Percentiles rank a stretch among this genome's conserved stretches.
Evolutionary conservation across 1,284 basidiomycete species (phyloP).

Genomic region (Trichosporon coremiiforme): DNA sequence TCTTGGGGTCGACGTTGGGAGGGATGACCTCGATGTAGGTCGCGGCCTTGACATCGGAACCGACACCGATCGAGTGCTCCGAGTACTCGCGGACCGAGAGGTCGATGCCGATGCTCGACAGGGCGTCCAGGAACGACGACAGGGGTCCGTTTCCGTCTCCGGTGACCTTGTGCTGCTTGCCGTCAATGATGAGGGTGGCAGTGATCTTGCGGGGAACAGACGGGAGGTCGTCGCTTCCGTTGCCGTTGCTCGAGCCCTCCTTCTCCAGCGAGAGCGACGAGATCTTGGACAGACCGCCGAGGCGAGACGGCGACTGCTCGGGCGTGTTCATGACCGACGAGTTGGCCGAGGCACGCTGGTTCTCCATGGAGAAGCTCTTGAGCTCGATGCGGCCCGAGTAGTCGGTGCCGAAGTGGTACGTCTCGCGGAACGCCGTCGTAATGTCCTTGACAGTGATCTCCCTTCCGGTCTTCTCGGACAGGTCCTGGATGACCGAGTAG

Average conservation of each 20-base stretch:
- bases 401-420: constrained; percentile 81
- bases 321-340: constrained; percentile 48
- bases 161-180: constrained; percentile 74
- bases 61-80: constrained; percentile 87
- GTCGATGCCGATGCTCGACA: constrained; percentile 79
- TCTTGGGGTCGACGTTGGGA: constrained; percentile 65
- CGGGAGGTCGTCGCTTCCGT: constrained; percentile 57
- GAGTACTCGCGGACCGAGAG: constrained; percentile 88
- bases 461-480: constrained; percentile 89
- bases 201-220: constrained; percentile 64
- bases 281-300: constrained; percentile 23
- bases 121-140: constrained; percentile 87
- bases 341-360: constrained; percentile 35
- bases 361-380: constrained; percentile 65
- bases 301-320: constrained; percentile 33
- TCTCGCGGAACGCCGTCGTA: constrained; percentile 78
- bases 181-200: constrained; percentile 82
- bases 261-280: constrained; percentile 40
- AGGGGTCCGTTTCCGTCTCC: constrained; percentile 96
- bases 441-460: constrained; percentile 98
- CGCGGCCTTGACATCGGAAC: constrained; percentile 82
- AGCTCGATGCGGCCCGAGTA: constrained; percentile 79
- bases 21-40: constrained; percentile 93
- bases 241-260: constrained; percentile 63
- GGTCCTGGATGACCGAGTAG: constrained; percentile 87